These are phyloP conservation scores for Cladosporium sp. DNA, from an alignment of 2,329 filamentous ascomycete species.

Conservation along the genomic window DNA sequence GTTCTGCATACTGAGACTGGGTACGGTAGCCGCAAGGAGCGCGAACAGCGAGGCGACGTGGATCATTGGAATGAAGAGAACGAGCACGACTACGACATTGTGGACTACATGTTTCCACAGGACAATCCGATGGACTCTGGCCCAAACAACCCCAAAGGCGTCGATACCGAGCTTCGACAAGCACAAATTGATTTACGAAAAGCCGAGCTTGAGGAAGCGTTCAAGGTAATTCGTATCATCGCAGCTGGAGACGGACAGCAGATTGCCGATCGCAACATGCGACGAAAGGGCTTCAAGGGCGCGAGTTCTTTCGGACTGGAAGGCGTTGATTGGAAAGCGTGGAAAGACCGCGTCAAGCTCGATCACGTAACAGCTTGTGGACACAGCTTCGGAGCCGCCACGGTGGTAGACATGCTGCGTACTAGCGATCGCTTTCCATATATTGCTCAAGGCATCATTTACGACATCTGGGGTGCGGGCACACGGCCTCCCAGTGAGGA, in stretches of 20 bases:
- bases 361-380: slow-evolving; percentile 59
- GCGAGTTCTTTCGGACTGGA: slow-evolving; percentile 56
- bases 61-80: slow-evolving; percentile 24
- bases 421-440: slow-evolving; percentile 52
- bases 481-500: slow-evolving; percentile 40
- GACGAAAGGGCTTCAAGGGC: slow-evolving; percentile 55
- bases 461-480: slow-evolving; percentile 61
- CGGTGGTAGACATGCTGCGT: slow-evolving; percentile 57
- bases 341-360: slow-evolving; percentile 54
- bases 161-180: slow-evolving; percentile 56
- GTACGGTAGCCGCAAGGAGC: slow-evolving; percentile 18
- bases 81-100: slow-evolving; percentile 24
- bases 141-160: slow-evolving; percentile 55
- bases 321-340: slow-evolving; percentile 54
- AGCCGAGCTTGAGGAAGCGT: slow-evolving; percentile 62
- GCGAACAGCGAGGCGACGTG: slow-evolving; percentile 21
- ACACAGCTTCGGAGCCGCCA: slow-evolving; percentile 65
- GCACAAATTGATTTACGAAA: slow-evolving; percentile 61
- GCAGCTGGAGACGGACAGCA: slow-evolving; percentile 51
- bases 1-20: slow-evolving; percentile 50
- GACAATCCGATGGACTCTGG: slow-evolving; percentile 43
- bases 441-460: slow-evolving; percentile 60
- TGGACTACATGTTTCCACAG: slow-evolving; percentile 61
- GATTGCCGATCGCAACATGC: slow-evolving; percentile 51
- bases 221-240: slow-evolving; percentile 53